Percentiles rank a stretch among this genome's conserved stretches.
Conservation (phyloP, 257 asterid genomes). For the Ophiorrhiza pumila region DNA sequence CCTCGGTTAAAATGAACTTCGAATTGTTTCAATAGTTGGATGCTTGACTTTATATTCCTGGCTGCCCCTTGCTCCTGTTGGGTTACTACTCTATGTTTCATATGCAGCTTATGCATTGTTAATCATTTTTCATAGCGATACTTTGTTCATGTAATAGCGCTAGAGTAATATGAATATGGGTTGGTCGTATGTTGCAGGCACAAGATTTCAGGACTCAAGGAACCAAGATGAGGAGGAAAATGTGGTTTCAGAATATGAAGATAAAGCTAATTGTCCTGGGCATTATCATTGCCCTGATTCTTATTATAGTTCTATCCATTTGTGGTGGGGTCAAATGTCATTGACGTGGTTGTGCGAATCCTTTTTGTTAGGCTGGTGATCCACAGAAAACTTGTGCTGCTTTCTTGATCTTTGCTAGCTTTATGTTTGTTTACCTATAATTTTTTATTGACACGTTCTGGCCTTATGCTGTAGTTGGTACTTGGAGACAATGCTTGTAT, state of each 20-base stretch:
- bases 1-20: too few species aligned
- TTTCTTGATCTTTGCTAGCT: constrained; percentile 24
- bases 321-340: constrained; percentile 81
- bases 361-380: constrained; percentile 20
- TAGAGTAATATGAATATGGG: neutral
- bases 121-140: neutral
- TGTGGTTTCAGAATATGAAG: constrained; percentile 96
- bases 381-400: constrained; percentile 22
- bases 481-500: constrained; percentile 51
- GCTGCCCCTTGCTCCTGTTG: neutral
- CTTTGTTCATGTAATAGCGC: neutral
- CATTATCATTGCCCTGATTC: constrained; percentile 78
- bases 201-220: constrained; percentile 97
- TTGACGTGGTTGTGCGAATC: constrained; percentile 13
- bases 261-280: constrained; percentile 90
- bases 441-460: constrained; percentile 29
- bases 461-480: constrained; percentile 27
- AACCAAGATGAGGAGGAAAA: constrained; percentile 83
- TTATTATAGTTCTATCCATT: constrained; percentile 76
- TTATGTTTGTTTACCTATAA: constrained; percentile 29
- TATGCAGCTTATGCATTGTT: neutral
- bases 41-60: neutral
- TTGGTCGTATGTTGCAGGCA: constrained; percentile 43
- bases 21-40: too few species aligned
- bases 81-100: neutral